Evolutionary conservation across 140 eudicot genomes (phyloP), one percentile per base, ranked within the genome.

Genomic region (Cichorium intybus): DNA sequence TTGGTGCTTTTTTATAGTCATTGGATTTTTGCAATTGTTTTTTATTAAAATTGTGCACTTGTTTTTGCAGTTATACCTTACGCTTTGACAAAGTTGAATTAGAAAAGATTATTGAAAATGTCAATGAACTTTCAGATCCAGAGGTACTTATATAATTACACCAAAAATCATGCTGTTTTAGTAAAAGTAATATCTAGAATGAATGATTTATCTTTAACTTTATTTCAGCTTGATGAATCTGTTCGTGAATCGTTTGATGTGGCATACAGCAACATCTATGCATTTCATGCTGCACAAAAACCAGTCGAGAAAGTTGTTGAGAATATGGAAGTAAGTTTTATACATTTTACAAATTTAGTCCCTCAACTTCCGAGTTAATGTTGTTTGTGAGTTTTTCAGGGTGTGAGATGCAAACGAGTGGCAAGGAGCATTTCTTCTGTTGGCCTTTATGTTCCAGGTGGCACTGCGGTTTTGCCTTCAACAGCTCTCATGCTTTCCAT

Each of bases 401-500:
- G 99, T 83, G 99, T 93, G 59, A 81, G 88, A 72, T 93, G 99
- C 77, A 93, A 93, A 80, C 85, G 99, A 49, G 99, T 93, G 68
- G 94, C 99, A 47, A 79, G 99, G 70, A 62, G 95, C 70, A 89
- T 93, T 66, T 76, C 94, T 55, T 79, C 97, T 39, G 99, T 93
- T 69, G 99, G 99, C 62, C 99, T 93, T 39, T 93, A 93, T 76
- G 99, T 93, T 62, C 99, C 99, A 23, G 99, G 99, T 39, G 99
- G 99, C 43, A 93, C 99, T 79, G 99, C 99, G 24, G 97, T 93
- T 29, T 81, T 93, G 77, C 99, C 99, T 59, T 93, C 99, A 61
- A 93, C 99, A 5, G 99, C 99, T 80, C 86, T 93, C 74, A 93
- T 93, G 99, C 96, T 93, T 80, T 69, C 99, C 26, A 78, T 93